Evolutionary conservation across 257 asterid genomes (phyloP).

Genomic region (Catharanthus roseus): DNA sequence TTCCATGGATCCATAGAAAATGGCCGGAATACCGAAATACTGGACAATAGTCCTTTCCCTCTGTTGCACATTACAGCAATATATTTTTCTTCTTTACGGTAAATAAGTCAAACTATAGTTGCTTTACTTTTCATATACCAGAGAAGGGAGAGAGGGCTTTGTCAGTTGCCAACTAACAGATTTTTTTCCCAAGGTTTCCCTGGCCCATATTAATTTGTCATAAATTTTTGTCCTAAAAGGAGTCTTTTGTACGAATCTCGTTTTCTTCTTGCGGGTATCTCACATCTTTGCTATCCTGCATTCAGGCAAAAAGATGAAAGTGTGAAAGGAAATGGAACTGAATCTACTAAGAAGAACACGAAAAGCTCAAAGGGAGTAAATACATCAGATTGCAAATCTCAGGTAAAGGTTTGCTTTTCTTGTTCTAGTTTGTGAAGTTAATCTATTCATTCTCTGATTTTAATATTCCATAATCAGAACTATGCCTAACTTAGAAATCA

Average conservation of each 20-base stretch:
- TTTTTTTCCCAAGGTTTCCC: too few relatives aligned
- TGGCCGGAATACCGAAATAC: not conserved
- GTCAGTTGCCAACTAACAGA: not conserved
- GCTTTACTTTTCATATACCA: not conserved
- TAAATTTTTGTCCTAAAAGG: not conserved
- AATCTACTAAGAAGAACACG: slow-evolving; percentile 20
- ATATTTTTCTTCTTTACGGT: not conserved
- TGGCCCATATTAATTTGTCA: not conserved
- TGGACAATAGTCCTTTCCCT: not conserved
- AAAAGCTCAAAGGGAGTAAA: slow-evolving; percentile 19
- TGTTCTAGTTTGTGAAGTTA: not conserved
- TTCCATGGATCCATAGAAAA: not conserved
- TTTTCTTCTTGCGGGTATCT: not conserved
- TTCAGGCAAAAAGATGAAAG: slow-evolving; percentile 36
- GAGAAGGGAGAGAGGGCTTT: not conserved
- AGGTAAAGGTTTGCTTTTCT: slow-evolving; percentile 36
- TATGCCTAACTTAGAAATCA: not conserved
- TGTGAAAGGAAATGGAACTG: slow-evolving; percentile 29
- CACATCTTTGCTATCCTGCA: not conserved
- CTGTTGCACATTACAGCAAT: not conserved
- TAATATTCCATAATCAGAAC: not conserved
- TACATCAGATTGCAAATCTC: slow-evolving; percentile 17
- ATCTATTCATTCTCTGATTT: not conserved
- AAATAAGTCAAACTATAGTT: not conserved
- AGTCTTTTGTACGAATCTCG: not conserved